Evolutionary conservation across 2,329 filamentous ascomycete species (phyloP).

Genomic region (Xylariaceae sp.): DNA sequence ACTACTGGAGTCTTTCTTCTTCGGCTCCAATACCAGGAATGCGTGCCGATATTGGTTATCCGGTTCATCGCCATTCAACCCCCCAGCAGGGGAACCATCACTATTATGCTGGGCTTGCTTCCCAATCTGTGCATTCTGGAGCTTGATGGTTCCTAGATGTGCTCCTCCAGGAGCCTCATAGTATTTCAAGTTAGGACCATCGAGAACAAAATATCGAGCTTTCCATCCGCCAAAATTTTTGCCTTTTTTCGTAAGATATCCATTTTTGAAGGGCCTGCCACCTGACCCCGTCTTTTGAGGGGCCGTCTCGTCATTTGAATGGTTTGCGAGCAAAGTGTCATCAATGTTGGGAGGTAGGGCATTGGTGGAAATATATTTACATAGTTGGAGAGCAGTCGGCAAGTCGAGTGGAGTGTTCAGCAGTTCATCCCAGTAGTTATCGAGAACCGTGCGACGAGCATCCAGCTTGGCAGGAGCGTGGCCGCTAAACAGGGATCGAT

Average conservation of each 20-base stretch:
- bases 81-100: conserved; percentile 67
- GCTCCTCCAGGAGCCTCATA: conserved; percentile 90
- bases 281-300: conserved; percentile 61
- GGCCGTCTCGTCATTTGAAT: conserved; percentile 47
- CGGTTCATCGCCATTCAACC: conserved; percentile 68
- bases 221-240: conserved; percentile 99
- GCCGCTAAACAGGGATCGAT: conserved; percentile 85
- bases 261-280: conserved; percentile 76
- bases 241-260: conserved; percentile 93
- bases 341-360: conserved; percentile 68
- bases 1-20: conserved; percentile 90
- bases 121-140: conserved; percentile 89
- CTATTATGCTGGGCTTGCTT: conserved; percentile 77
- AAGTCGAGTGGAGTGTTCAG: conserved; percentile 84
- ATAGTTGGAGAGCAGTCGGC: conserved; percentile 78
- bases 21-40: conserved; percentile 92
- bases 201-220: conserved; percentile 70
- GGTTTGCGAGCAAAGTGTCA: conserved; percentile 53
- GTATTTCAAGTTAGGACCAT: conserved; percentile 76
- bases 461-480: conserved; percentile 95
- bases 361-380: conserved; percentile 80
- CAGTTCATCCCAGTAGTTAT: conserved; percentile 84
- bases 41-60: conserved; percentile 97
- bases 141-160: conserved; percentile 91
- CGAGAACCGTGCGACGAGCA: conserved; percentile 79